Evolutionary conservation across 2,329 filamentous ascomycete genomes (phyloP), one percentile per base, ranked within the genome.

Genomic region (Elsinoe perseae): DNA sequence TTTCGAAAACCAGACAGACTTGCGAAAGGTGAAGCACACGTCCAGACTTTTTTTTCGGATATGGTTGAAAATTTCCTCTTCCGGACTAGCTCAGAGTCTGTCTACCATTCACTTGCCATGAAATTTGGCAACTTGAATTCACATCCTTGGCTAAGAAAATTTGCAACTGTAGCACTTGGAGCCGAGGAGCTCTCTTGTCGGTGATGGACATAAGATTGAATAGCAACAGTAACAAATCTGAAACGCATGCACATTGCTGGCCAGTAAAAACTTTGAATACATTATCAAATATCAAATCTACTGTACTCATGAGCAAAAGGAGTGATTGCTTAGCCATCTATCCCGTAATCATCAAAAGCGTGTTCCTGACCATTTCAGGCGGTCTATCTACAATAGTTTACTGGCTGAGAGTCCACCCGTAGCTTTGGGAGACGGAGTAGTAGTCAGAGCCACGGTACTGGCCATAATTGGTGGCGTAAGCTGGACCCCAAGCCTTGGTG

Each of bases 381-480:
- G 38, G 57, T 57, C 2, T n/a, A 21, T 30, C 25, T 10, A n/a
- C 4, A 8, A 12, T 14, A 12, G 5, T 23, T n/a, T 34, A 50
- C 1, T 10, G 25, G 16, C 12, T 38, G 10, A 59, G 42, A 36
- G 50, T 56, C 44, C 55, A 60, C 46, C 56, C 50, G 40, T 60
- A 60, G 50, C 54, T 57, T 30, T 56, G 55, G 4, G 57, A 59
- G 25, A 61, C 59, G 16, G 55, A 53, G 55, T 59, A 61, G 20
- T 54, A 55, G 18, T 56, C 57, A 5, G 44, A 56, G 6, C 56
- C 57, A 27, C 57, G 48, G 16, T 53, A 61, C 52, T 58, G 59
- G 25, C 58, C 59, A 9, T 40, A 50, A 52, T 64, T 64, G 50
- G 58, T 63, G 10, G 61, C 61, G 38, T 63, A 64, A 14, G 36